These are phyloP conservation scores for Aspergillus homomorphus DNA, from an alignment of 495 filamentous ascomycete genomes.

Conservation along the genomic window DNA sequence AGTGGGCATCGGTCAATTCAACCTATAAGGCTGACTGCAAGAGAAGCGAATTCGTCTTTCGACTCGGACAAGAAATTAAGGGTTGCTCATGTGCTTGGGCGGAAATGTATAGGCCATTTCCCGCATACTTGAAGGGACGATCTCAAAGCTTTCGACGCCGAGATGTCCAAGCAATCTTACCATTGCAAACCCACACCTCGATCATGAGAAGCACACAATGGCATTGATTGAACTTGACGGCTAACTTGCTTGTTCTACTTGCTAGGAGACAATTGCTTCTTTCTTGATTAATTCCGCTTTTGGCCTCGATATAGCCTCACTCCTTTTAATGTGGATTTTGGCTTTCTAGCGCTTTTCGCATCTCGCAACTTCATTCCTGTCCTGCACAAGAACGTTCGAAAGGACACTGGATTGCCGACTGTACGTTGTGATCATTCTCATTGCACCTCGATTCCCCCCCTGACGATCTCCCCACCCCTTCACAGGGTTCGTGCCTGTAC, in stretches of 20 bases:
- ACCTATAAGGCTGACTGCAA: constrained; percentile 2
- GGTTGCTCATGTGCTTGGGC: constrained; percentile 9
- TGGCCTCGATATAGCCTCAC: constrained; percentile 20
- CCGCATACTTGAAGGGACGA: constrained; percentile 19
- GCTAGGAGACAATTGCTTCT: constrained; percentile 15
- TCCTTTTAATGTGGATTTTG: constrained; percentile 29
- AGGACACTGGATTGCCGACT: constrained; percentile 34
- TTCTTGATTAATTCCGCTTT: constrained; percentile 14
- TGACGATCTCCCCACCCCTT: constrained; percentile 45
- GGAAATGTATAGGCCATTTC: constrained; percentile 13
- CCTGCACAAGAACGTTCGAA: constrained; percentile 21
- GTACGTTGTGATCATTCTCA: constrained; percentile 37
- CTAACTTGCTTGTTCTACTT: constrained; percentile 8
- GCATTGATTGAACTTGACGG: constrained; percentile 1
- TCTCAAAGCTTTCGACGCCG: constrained; percentile 19
- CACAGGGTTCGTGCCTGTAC: constrained; percentile 46
- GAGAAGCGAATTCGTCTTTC: constrained; percentile 8
- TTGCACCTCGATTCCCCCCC: constrained; percentile 34
- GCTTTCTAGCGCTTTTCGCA: constrained; percentile 14
- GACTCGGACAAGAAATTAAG: constrained; percentile 11
- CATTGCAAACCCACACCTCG: constrained; percentile 3
- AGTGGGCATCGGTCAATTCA: constrained; percentile 2
- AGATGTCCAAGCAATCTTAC: constrained; percentile 11
- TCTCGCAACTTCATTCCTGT: constrained; percentile 14
- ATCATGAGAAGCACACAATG: constrained; percentile 2